Evolutionary conservation across 768 basidiomycete species (phyloP), one percentile per base, ranked within the genome.

Genomic region (Nidularia sp.): DNA sequence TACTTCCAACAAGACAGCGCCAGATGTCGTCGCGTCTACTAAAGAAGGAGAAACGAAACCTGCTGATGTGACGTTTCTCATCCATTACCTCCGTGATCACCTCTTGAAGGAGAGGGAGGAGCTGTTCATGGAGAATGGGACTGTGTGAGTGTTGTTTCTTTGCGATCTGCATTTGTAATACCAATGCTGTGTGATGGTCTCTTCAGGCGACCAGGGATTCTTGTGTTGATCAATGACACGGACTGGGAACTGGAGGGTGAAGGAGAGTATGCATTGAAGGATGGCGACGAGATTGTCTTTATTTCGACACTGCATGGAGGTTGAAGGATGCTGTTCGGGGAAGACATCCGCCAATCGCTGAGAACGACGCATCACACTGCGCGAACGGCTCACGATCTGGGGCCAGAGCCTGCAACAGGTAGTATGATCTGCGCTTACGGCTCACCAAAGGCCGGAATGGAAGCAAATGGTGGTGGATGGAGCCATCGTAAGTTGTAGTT

Each of bases 201-300:
- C n/a, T 33, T 1, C 61, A 96, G 97, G 36, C 93, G 97, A 6
- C 97, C 97, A 0, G 97, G 97, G 0, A 97, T 99, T 35, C 75
- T 99, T 2, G 96, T 98, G 3, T 76, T 99, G n/a, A 83, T 99
- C 50, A 98, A 98, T 62, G 91, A 96, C 60, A 91, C 91, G 1
- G 96, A 98, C 61, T 98, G 96, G 96, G 95, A 98, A 67, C 75
- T 98, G 5, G 96, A 98, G 66, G 93, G 93, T 34, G 96, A 98
- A 66, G 86, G 91, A 18, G 86, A 89, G 5, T 97, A 96, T 65
- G 74, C 71, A 55, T 70, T 98, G 52, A 72, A 88, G 65, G 72
- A 84, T 33, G 77, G 81, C 0, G 97, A 99, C 64, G 91, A 95
- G 70, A 80, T 98, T 55, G 92, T 98, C 12, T 96, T 99, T 67